These are phyloP conservation scores for Ceratocystis alfenasii DNA, from an alignment of 2,329 filamentous ascomycete genomes.

Conservation along the genomic window DNA sequence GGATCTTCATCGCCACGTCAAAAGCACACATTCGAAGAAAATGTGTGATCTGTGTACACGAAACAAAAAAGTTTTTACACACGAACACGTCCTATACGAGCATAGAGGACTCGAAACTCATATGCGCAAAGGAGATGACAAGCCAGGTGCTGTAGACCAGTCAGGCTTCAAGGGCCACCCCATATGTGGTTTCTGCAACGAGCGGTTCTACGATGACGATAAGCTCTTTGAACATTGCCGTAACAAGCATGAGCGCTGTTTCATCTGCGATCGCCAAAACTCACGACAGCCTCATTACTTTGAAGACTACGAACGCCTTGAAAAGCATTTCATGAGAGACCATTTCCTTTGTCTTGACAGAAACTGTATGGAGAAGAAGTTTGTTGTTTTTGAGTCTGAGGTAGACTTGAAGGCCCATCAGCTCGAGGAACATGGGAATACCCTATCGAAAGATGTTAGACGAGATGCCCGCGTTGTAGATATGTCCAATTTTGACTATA, in stretches of 20 bases:
- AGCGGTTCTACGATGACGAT: conserved; percentile 90
- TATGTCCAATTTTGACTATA: conserved; percentile 72
- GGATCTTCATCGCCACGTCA: conserved; percentile 61
- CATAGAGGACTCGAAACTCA: conserved; percentile 70
- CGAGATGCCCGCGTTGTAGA: conserved; percentile 77
- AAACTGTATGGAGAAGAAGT: conserved; percentile 93
- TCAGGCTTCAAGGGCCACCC: conserved; percentile 95
- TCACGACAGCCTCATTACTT: conserved; percentile 77
- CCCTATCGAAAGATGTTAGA: conserved; percentile 68
- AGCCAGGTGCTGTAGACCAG: conserved; percentile 78
- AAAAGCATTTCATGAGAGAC: conserved; percentile 74
- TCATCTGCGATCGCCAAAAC: conserved; percentile 70
- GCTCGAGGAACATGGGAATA: conserved; percentile 66
- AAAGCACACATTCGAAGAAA: conserved; percentile 66
- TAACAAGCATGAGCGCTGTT: conserved; percentile 87
- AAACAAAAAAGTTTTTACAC: conserved; percentile 96
- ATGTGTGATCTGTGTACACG: conserved; percentile 85
- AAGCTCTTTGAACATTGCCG: conserved; percentile 90
- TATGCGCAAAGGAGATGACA: conserved; percentile 82
- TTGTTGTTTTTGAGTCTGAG: conserved; percentile 89
- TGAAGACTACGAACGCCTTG: conserved; percentile 72
- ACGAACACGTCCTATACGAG: conserved; percentile 90
- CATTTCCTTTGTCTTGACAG: conserved; percentile 76
- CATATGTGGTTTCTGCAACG: conserved; percentile 81
- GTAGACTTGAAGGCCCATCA: conserved; percentile 93